A percentile compares a stretch with the other conserved stretches of the same genome.
These are phyloP conservation scores for Candida silvatica DNA, from an alignment of 805 yeast genomes.

Conservation along the genomic window DNA sequence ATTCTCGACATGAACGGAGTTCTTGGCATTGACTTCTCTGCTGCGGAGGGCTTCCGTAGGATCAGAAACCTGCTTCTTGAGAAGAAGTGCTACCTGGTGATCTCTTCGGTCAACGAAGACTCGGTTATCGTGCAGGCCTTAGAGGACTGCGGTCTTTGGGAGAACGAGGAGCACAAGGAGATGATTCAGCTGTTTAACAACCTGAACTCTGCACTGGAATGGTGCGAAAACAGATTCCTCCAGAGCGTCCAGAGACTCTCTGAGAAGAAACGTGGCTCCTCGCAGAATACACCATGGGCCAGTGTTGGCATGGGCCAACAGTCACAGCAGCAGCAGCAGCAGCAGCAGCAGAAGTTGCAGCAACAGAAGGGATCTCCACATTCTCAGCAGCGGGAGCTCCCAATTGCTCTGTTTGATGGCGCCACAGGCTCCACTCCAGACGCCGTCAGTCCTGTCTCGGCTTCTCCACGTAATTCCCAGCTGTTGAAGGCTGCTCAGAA, in stretches of 20 bases:
- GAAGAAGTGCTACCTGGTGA: constrained; percentile 59
- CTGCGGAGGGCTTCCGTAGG: constrained; percentile 91
- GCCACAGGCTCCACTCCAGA: constrained; percentile 1
- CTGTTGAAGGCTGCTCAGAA: constrained; percentile 44
- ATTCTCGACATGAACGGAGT: constrained; percentile 83
- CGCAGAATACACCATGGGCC: neutral
- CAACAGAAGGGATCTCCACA: neutral
- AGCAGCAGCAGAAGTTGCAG: too few relatives aligned
- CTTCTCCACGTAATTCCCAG: constrained; percentile 45
- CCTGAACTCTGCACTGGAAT: constrained; percentile 82
- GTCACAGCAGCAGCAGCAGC: neutral
- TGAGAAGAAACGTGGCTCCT: neutral
- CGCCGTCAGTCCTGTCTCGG: neutral
- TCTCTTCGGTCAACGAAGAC: constrained; percentile 67
- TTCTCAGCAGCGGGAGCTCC: constrained; percentile 3
- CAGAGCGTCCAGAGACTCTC: constrained; percentile 38
- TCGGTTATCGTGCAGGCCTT: constrained; percentile 64
- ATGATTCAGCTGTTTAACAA: constrained; percentile 61
- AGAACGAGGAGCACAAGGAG: constrained; percentile 34
- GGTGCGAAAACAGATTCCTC: constrained; percentile 92
- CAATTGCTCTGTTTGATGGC: constrained; percentile 11
- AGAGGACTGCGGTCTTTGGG: constrained; percentile 77
- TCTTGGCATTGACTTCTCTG: constrained; percentile 79
- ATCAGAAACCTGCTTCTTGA: constrained; percentile 70
- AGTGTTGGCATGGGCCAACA: neutral